Conservation (phyloP, 345 rosid species). For the Leavenworthia alabamica region DNA sequence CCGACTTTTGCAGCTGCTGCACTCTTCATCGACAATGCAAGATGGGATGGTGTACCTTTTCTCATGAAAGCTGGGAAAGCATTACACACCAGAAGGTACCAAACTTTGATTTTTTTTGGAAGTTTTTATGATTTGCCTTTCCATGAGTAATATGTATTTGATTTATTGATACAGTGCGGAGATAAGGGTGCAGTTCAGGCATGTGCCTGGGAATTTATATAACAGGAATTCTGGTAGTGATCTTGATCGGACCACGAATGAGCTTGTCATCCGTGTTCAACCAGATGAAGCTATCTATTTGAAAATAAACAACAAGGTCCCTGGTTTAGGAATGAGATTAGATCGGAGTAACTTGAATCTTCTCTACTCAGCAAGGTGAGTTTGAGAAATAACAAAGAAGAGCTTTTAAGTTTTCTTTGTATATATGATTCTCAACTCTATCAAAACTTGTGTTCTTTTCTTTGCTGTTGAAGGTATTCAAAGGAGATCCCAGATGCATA, state of each 20-base stretch:
- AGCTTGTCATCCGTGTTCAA: conserved; percentile 89
- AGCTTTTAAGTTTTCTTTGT: neutral
- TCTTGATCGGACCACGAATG: conserved; percentile 87
- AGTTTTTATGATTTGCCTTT: neutral
- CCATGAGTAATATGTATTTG: neutral
- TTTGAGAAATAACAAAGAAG: neutral
- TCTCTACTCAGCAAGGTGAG: conserved; percentile 69
- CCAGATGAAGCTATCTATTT: conserved; percentile 95
- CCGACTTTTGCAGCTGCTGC: conserved; percentile 99
- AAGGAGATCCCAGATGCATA: conserved; percentile 98
- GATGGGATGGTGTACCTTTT: conserved; percentile 99
- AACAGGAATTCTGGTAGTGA: conserved; percentile 65
- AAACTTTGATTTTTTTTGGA: neutral
- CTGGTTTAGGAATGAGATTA: conserved; percentile 94
- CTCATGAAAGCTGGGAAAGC: conserved; percentile 99
- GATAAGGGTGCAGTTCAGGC: conserved; percentile 94
- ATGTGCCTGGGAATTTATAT: conserved; percentile 90
- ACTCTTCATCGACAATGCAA: conserved; percentile 85
- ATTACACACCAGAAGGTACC: conserved; percentile 58
- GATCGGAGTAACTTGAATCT: conserved; percentile 85
- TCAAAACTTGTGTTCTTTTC: neutral
- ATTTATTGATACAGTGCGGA: conserved; percentile 52
- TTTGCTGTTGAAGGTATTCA: conserved; percentile 46
- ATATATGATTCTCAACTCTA: neutral
- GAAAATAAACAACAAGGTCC: conserved; percentile 97